Evolutionary conservation across 805 yeast genomes (phyloP), one percentile per base, ranked within the genome.

Genomic region (Kurtzmaniella fragi): DNA sequence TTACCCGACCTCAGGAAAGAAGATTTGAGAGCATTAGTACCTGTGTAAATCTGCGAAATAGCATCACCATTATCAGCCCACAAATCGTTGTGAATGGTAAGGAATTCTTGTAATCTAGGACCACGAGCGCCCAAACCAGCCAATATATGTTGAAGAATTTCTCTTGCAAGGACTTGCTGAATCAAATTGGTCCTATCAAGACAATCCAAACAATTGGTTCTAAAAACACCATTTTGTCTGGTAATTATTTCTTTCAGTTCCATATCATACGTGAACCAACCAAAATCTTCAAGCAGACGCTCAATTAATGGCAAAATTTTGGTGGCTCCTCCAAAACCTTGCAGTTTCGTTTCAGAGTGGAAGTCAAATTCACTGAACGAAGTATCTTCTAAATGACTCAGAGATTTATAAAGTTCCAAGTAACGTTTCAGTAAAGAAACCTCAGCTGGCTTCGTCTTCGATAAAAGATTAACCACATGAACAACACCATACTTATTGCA

Each of bases 1-100:
- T 90, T 91, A 17, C 99, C 99, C 23, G 86, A 82, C 56, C 99
- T 76, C 1, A 98, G 86, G 54, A 84, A 93, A 3, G 96, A 88
- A 0, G 96, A 86, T 60, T 93, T 93, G 42, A 77, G 54, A 0
- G 81, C 82, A 51, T 71, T 72, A 1, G 82, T 77, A 4, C 77
- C 73, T 2, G 81, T 75, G 50, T 80, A 80, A 43, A 78, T 82
- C 34, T 71, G 77, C 9, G 84, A 78, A 17, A 80, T 75, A 15
- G 74, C 77, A 49, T 80, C 85, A 1, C 85, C 86, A 51, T 80
- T 78, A 50, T 80, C 83, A 2, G 86, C 86, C 86, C 86, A 80
- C 14, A 93, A 64, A 5, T 85, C 76, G 48, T 90, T 86, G 48
- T 90, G 96, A 40, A 81, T 82, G n/a, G 70, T 62, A 56, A 80